A percentile compares a stretch with the other conserved stretches of the same genome.
Conservation (phyloP, 2,329 filamentous ascomycete species). For the Microsporum canis region DNA sequence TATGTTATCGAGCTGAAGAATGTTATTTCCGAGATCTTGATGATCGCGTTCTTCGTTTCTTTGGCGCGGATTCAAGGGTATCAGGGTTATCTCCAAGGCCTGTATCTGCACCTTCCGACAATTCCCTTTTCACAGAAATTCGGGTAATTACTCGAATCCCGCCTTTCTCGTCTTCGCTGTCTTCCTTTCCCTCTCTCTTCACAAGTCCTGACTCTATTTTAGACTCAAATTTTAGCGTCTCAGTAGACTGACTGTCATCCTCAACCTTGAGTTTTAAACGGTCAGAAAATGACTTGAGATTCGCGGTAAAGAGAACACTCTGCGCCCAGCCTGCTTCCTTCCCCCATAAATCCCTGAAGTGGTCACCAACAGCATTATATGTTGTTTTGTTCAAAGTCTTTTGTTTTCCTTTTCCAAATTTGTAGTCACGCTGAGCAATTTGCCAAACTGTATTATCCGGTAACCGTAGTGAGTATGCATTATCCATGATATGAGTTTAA, state of each 20-base stretch:
- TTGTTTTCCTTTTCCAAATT: slow-evolving; percentile 69
- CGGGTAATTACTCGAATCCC: neutral
- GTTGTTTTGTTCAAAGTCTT: slow-evolving; percentile 79
- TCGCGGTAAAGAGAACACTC: slow-evolving; percentile 89
- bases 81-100: neutral
- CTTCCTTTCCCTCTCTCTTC: neutral
- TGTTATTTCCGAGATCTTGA: neutral
- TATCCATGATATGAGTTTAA: neutral
- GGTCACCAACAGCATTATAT: slow-evolving; percentile 81
- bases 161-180: neutral
- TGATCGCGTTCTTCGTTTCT: slow-evolving; percentile 10
- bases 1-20: neutral
- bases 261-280: slow-evolving; percentile 36
- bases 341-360: slow-evolving; percentile 84
- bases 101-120: slow-evolving; percentile 5
- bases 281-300: slow-evolving; percentile 73
- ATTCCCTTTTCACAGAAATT: slow-evolving; percentile 12
- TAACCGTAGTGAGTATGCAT: slow-evolving; percentile 7
- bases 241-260: slow-evolving; percentile 17
- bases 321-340: slow-evolving; percentile 95
- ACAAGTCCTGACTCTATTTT: neutral
- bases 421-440: slow-evolving; percentile 92
- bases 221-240: neutral
- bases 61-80: neutral
- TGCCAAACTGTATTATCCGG: slow-evolving; percentile 61